phyloP scores from a whole-genome alignment of 2,329 filamentous ascomycete genomes.

The Neofusicoccum umdonicola region DNA sequence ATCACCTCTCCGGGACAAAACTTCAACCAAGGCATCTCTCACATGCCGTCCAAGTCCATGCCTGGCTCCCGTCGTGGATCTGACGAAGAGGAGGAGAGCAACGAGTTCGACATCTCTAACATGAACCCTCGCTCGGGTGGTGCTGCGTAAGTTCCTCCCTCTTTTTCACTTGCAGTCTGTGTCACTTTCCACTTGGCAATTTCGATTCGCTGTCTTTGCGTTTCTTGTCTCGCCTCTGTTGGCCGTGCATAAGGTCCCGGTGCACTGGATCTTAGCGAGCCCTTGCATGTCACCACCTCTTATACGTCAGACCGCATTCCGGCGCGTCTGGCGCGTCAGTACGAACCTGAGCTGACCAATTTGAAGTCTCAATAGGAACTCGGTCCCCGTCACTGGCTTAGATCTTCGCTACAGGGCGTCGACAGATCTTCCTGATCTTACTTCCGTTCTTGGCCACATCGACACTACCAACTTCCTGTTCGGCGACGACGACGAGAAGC shows the following conservation, averaged over 20 bases:
- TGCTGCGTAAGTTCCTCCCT: constrained; percentile 68
- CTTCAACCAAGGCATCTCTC: constrained; percentile 58
- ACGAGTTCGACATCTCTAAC: constrained; percentile 62
- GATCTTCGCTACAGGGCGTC: constrained; percentile 59
- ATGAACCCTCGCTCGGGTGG: constrained; percentile 53
- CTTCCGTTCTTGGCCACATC: constrained; percentile 68
- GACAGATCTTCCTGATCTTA: constrained; percentile 43
- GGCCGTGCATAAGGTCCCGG: constrained; percentile 3
- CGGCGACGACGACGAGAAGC: constrained; percentile 64
- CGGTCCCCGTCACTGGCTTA: constrained; percentile 77
- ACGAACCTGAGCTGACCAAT: constrained; percentile 23
- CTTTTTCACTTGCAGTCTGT: constrained; percentile 15
- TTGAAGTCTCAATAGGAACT: constrained; percentile 79
- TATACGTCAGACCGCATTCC: constrained; percentile 24
- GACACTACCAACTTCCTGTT: constrained; percentile 86
- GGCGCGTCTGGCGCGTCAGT: constrained; percentile 19
- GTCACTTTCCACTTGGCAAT: constrained; percentile 10
- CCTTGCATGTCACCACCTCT: constrained; percentile 15
- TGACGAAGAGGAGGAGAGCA: constrained; percentile 77
- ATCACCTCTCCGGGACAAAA: constrained; percentile 72
- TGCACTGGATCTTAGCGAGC: background rate
- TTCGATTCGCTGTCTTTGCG: constrained; percentile 8
- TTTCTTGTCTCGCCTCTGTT: constrained; percentile 13
- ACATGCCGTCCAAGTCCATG: constrained; percentile 77
- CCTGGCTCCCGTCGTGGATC: constrained; percentile 86